These are phyloP conservation scores for Diaporthe capsici DNA, from an alignment of 2,329 filamentous ascomycete species.

Conservation along the genomic window DNA sequence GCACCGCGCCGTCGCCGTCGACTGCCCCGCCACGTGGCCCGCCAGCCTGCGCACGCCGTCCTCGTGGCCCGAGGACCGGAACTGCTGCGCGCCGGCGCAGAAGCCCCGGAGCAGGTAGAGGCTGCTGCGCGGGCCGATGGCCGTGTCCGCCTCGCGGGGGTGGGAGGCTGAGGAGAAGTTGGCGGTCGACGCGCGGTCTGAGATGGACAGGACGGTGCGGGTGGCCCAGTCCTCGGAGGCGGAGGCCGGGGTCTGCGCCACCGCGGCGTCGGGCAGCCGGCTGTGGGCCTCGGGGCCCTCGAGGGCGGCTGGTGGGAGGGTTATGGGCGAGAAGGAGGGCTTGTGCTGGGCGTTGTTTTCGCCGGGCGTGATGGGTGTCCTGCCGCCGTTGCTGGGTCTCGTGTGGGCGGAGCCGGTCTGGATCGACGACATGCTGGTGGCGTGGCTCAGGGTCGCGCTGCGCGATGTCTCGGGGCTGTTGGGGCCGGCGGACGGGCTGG, in stretches of 20 bases:
- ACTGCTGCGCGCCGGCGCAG: slow-evolving; percentile 56
- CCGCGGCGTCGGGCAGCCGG: not conserved
- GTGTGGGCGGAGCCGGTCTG: not conserved
- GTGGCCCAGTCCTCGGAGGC: slow-evolving; percentile 33
- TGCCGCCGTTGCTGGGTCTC: not conserved
- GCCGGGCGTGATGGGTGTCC: slow-evolving; percentile 25
- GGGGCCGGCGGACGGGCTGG: slow-evolving; percentile 20
- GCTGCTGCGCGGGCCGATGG: slow-evolving; percentile 54
- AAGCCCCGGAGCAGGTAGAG: slow-evolving; percentile 54
- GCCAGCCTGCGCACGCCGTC: slow-evolving; percentile 52
- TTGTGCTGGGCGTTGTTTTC: slow-evolving; percentile 4
- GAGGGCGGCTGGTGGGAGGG: slow-evolving; percentile 17
- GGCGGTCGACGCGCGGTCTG: slow-evolving; percentile 34
- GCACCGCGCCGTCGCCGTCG: slow-evolving; percentile 19
- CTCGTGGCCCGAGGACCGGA: slow-evolving; percentile 52
- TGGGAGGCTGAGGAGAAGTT: slow-evolving; percentile 32
- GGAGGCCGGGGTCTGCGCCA: not conserved
- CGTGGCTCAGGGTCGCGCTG: slow-evolving; percentile 23
- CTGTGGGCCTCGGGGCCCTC: not conserved
- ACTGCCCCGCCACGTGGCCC: slow-evolving; percentile 44
- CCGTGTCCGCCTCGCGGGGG: slow-evolving; percentile 47
- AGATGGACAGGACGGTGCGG: slow-evolving; percentile 10
- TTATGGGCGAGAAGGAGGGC: not conserved
- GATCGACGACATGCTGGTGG: slow-evolving; percentile 29
- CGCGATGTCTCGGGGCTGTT: slow-evolving; percentile 33